Evolutionary conservation across 2,329 filamentous ascomycete genomes (phyloP), one percentile per base, ranked within the genome.

Genomic region (Xylariaceae sp.): DNA sequence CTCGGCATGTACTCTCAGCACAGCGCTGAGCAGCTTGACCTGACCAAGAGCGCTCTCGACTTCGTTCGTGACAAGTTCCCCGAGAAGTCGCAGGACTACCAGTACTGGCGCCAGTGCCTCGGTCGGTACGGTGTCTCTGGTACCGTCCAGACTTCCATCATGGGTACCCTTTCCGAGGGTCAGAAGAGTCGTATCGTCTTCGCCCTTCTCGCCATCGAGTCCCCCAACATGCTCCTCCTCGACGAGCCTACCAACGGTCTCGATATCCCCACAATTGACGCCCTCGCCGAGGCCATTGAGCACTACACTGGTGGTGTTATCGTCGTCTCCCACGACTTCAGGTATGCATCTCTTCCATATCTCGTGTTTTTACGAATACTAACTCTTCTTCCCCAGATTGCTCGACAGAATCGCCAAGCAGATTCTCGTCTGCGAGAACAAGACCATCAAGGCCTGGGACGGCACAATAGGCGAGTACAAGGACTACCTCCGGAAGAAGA

Each of bases 401-500:
- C 87, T 99, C 67, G 94, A 99, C 85, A 97, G 96, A 83, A 97
- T 99, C 75, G 94, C 94, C 70, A 99, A 99, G 84, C 91, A 99
- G 77, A 99, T 99, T 77, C 87, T 99, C 79, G 94, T 99, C 58
- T 99, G 95, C 78, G 94, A 99, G 80, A 92, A 99, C 86, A 92
- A 92, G 84, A 92, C 92, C 11, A 92, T 97, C 69, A 87, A 83
- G 70, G 79, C 85, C 71, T 99, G 94, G 94, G 87, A 93, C 64
- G 93, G 93, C 70, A 80, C 78, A 66, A 99, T 99, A 72, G 88
- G 88, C 69, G 87, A 92, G 62, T 99, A 99, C 90, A 99, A 99
- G 90, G 90, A 95, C 80, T 86, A 97, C 79, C 84, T 99, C 72
- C 88, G 93, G 75, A 97, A 97, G 88, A 97, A 97, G 90, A 99